A percentile compares a stretch with the other conserved stretches of the same genome.
These are phyloP conservation scores for Colletotrichum costaricense DNA, from an alignment of 2,329 filamentous ascomycete genomes.

Conservation along the genomic window DNA sequence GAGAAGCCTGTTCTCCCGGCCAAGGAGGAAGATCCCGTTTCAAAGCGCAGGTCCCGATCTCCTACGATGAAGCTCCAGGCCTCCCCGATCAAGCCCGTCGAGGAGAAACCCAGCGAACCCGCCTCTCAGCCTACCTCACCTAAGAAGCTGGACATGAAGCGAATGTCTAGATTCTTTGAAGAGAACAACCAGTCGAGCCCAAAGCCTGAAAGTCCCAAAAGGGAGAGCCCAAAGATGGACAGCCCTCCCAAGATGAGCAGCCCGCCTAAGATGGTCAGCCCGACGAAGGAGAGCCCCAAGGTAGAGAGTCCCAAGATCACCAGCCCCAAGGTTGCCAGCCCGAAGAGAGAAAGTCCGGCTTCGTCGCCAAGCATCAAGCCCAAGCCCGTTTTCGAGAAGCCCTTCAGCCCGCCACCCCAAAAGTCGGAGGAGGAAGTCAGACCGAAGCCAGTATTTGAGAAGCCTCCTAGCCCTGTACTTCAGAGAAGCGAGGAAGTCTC, in stretches of 20 bases:
- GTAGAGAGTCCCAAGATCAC: conserved; percentile 2
- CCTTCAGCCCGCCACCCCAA: conserved; percentile 13
- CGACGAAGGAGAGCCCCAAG: conserved; percentile 11
- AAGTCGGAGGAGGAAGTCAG: conserved; percentile 39
- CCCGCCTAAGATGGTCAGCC: conserved; percentile 3
- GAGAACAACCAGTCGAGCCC: conserved; percentile 47
- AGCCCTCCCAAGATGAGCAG: conserved; percentile 36
- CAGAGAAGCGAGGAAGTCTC: conserved; percentile 39
- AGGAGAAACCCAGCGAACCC: conserved; percentile 45
- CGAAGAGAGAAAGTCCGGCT: conserved; percentile 1
- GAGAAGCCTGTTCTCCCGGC: conserved; percentile 27
- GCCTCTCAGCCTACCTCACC: conserved; percentile 61
- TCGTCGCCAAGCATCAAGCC: conserved; percentile 27
- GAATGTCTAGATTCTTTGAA: conserved; percentile 69
- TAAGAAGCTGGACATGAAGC: conserved; percentile 67
- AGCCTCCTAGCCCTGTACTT: conserved; percentile 1
- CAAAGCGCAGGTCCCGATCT: conserved; percentile 31
- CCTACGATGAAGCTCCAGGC: conserved; percentile 33
- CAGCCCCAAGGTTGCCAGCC: conserved; percentile 27
- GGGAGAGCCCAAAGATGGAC: not conserved
- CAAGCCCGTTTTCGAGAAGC: conserved; percentile 32
- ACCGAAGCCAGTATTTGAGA: conserved; percentile 1
- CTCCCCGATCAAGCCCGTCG: conserved; percentile 25
- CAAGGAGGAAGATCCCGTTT: conserved; percentile 21
- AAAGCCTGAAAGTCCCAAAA: conserved; percentile 28